Conservation (phyloP, 2,329 filamentous ascomycete genomes). For the Corynespora cassiicola region DNA sequence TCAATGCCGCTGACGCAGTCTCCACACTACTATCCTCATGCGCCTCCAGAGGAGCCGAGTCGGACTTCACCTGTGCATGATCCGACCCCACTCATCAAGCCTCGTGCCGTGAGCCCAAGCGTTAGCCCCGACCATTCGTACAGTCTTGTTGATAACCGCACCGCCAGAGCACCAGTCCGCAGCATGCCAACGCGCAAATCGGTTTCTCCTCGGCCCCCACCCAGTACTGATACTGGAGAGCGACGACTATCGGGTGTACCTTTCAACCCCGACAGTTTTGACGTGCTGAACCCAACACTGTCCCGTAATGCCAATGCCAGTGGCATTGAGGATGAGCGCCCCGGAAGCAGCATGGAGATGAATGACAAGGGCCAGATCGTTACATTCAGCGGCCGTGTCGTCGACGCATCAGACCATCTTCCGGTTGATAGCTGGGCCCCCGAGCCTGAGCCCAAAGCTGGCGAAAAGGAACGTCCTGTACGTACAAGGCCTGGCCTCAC, state of each 20-base stretch:
- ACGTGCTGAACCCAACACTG: constrained; percentile 69
- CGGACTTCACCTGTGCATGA: constrained; percentile 44
- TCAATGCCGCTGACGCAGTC: constrained; percentile 26
- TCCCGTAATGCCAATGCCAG: constrained; percentile 25
- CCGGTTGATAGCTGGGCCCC: constrained; percentile 80
- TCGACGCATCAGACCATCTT: constrained; percentile 82
- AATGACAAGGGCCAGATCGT: constrained; percentile 73
- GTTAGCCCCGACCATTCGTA: constrained; percentile 32
- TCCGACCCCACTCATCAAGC: constrained; percentile 50
- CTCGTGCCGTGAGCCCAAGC: constrained; percentile 53
- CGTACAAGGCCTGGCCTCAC: constrained; percentile 56
- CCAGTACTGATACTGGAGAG: constrained; percentile 51
- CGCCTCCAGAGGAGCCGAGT: constrained; percentile 42
- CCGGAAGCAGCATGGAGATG: constrained; percentile 48
- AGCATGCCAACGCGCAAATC: constrained; percentile 70
- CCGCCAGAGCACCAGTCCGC: constrained; percentile 49
- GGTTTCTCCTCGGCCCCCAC: constrained; percentile 70
- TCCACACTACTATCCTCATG: constrained; percentile 55
- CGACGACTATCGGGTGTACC: constrained; percentile 68
- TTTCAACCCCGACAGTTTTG: constrained; percentile 78
- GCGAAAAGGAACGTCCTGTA: constrained; percentile 45
- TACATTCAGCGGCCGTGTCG: constrained; percentile 75
- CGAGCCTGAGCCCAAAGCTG: constrained; percentile 71
- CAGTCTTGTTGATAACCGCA: constrained; percentile 39
- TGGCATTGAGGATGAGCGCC: constrained; percentile 27